Conservation (phyloP, 1,284 basidiomycete genomes). For the Cryptococcus sp. region DNA sequence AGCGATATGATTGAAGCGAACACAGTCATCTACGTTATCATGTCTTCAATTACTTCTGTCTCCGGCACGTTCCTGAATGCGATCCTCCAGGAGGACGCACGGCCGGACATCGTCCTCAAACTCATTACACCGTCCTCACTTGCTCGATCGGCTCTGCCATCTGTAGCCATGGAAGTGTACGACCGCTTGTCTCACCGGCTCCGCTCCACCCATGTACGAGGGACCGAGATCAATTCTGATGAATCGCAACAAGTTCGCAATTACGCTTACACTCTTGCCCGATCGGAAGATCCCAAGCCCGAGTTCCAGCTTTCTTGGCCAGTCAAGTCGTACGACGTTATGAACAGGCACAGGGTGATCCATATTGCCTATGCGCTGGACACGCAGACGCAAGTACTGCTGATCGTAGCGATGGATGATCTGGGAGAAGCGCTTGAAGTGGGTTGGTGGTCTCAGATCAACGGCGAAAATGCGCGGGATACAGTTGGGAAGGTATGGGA, state of each 20-base stretch:
- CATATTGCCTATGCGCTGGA: slow-evolving; percentile 34
- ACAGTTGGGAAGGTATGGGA: slow-evolving; percentile 15
- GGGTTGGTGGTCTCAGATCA: slow-evolving; percentile 11
- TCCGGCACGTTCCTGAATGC: neutral
- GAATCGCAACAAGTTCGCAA: slow-evolving; percentile 2
- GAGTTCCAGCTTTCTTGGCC: slow-evolving; percentile 43
- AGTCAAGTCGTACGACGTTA: slow-evolving; percentile 40
- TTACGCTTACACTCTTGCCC: slow-evolving; percentile 41
- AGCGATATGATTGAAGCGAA: slow-evolving; percentile 5
- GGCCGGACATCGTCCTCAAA: too few relatives aligned
- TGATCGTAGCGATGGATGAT: slow-evolving; percentile 32
- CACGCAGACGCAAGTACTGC: slow-evolving; percentile 12
- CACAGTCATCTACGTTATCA: slow-evolving; percentile 16
- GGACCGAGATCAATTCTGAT: slow-evolving; percentile 15
- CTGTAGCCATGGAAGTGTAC: slow-evolving; percentile 38
- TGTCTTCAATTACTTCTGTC: slow-evolving; percentile 1
- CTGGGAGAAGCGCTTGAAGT: slow-evolving; percentile 37
- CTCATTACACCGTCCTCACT: too few relatives aligned
- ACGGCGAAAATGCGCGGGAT: slow-evolving; percentile 1
- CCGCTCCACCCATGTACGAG: slow-evolving; percentile 24
- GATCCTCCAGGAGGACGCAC: slow-evolving; percentile 2
- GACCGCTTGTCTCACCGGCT: slow-evolving; percentile 27
- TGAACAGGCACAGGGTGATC: slow-evolving; percentile 37
- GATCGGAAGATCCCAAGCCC: slow-evolving; percentile 24
- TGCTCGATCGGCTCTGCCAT: too few relatives aligned